These are phyloP conservation scores for Westerdykella sp. DNA, from an alignment of 2,329 filamentous ascomycete genomes.

Conservation along the genomic window DNA sequence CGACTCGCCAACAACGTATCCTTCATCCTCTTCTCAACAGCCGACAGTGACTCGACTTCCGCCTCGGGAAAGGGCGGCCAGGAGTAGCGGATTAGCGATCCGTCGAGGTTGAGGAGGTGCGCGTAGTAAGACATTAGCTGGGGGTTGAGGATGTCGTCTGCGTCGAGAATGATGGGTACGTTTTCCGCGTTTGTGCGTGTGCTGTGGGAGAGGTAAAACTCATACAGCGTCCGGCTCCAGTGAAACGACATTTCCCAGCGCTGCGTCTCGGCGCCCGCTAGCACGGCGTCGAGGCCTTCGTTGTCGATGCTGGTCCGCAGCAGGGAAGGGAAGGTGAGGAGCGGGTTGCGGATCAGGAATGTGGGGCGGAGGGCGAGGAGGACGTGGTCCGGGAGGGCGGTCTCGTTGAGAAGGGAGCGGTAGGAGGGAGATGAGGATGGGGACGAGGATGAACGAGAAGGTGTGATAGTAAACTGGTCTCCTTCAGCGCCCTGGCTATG, in stretches of 20 bases:
- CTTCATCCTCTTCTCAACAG: constrained; percentile 13
- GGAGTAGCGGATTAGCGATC: constrained; percentile 4
- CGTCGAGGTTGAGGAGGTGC: constrained; percentile 9
- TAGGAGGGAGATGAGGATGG: not conserved
- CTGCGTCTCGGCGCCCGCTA: constrained; percentile 1
- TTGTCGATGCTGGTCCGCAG: constrained; percentile 13
- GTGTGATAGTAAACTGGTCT: not conserved
- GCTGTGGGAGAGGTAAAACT: constrained; percentile 5
- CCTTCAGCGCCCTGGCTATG: not conserved
- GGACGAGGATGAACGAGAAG: not conserved
- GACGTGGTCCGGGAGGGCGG: constrained; percentile 9
- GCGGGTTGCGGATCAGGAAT: constrained; percentile 18
- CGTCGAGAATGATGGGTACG: constrained; percentile 14
- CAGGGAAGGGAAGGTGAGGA: constrained; percentile 12
- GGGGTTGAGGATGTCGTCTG: constrained; percentile 9
- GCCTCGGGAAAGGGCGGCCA: constrained; percentile 9
- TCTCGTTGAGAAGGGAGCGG: constrained; percentile 7
- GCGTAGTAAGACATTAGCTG: constrained; percentile 12
- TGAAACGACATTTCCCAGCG: constrained; percentile 14
- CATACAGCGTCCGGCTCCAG: constrained; percentile 12
- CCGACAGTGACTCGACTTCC: constrained; percentile 3
- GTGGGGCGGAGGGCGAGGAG: constrained; percentile 8
- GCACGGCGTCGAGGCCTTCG: constrained; percentile 6
- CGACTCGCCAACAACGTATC: constrained; percentile 15
- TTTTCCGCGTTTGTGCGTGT: not conserved